phyloP scores from a whole-genome alignment of 495 filamentous ascomycete species.

The Penicillium parvum region DNA sequence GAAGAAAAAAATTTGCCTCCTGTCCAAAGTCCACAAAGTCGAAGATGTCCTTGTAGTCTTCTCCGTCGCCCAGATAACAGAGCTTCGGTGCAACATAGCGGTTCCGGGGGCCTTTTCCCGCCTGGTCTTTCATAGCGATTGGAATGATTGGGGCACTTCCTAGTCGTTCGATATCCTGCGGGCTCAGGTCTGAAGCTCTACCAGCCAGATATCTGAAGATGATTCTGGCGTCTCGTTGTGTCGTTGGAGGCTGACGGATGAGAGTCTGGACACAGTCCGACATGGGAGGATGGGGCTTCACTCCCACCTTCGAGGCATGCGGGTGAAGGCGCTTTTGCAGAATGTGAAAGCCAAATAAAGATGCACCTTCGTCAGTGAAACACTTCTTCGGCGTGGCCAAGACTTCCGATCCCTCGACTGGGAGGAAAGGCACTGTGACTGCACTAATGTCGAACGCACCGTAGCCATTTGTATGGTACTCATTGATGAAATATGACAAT shows the following conservation, averaged over 20 bases:
- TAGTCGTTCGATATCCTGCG: slow-evolving; percentile 55
- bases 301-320: slow-evolving; percentile 79
- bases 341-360: slow-evolving; percentile 74
- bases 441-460: slow-evolving; percentile 50
- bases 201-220: slow-evolving; percentile 80
- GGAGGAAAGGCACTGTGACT: slow-evolving; percentile 63
- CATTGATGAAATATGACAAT: slow-evolving; percentile 77
- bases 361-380: slow-evolving; percentile 72
- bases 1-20: slow-evolving; percentile 82
- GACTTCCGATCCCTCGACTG: slow-evolving; percentile 59
- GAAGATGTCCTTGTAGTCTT: slow-evolving; percentile 81
- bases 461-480: slow-evolving; percentile 75
- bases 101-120: slow-evolving; percentile 29
- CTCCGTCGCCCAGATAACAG: slow-evolving; percentile 74
- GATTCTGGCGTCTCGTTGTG: slow-evolving; percentile 56
- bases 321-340: slow-evolving; percentile 65
- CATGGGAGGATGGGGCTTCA: slow-evolving; percentile 73
- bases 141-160: slow-evolving; percentile 67
- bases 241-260: slow-evolving; percentile 63
- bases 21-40: slow-evolving; percentile 93
- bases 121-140: slow-evolving; percentile 41
- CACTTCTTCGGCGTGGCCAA: slow-evolving; percentile 71
- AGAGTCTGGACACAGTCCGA: slow-evolving; percentile 66
- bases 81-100: slow-evolving; percentile 57
- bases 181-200: slow-evolving; percentile 65